Percentiles rank a stretch among this genome's conserved stretches.
phyloP scores from a whole-genome alignment of 305 asterid genomes.

The Withania somnifera region DNA sequence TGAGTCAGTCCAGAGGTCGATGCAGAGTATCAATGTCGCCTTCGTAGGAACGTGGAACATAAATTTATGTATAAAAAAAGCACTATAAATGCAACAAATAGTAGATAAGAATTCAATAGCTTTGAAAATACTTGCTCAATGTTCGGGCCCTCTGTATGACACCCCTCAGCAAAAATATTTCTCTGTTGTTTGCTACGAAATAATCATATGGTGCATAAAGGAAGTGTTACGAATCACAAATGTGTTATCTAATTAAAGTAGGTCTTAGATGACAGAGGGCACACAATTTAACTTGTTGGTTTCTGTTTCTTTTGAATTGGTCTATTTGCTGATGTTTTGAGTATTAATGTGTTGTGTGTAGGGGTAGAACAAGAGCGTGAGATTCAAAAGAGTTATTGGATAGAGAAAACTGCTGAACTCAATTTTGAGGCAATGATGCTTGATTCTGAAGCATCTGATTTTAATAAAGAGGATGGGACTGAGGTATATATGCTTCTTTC shows the following conservation, averaged over 20 bases:
- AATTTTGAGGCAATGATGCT: constrained; percentile 89
- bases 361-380: constrained; percentile 60
- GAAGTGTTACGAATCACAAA: neutral
- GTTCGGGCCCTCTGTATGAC: too few species aligned
- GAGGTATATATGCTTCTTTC: constrained; percentile 37
- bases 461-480: constrained; percentile 93
- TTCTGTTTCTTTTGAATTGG: neutral
- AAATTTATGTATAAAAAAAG: too few species aligned
- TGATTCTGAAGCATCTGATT: constrained; percentile 90
- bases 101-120: too few species aligned
- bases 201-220: neutral
- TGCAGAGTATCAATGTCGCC: too few species aligned
- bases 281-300: neutral
- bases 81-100: too few species aligned
- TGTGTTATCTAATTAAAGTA: neutral
- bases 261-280: neutral
- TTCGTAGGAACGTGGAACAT: too few species aligned
- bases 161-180: neutral
- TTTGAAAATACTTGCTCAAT: too few species aligned
- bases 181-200: neutral
- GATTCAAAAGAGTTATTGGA: constrained; percentile 83
- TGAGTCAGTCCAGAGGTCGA: neutral
- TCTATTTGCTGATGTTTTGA: neutral
- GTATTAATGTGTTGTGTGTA: neutral
- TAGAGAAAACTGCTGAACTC: constrained; percentile 61